Evolutionary conservation across 257 asterid genomes (phyloP), one percentile per base, ranked within the genome.

Genomic region (Lithospermum erythrorhizon): DNA sequence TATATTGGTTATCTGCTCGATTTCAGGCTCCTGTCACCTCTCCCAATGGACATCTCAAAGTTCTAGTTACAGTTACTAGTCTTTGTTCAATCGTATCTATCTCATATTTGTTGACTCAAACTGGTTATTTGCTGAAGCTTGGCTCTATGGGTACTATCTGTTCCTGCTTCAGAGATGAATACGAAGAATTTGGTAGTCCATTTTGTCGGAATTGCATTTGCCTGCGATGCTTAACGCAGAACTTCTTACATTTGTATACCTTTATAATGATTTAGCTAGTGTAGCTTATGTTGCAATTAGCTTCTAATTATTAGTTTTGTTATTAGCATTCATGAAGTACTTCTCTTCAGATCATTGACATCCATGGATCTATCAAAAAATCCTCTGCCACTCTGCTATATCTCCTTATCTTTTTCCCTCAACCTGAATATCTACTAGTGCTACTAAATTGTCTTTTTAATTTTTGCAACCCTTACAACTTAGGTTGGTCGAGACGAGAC

Each of bases 121-220:
- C 18, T 17, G 9, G 18, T 41, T 1, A 41, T 41, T 13, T 41
- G 49, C 15, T 41, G 49, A 41, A 41, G 49, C 49, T 41, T 41
- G 49, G 18, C 1, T 17, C 49, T 55, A 86, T 86, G 95, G 95
- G 95, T 59, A 75, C 83, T 67, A 66, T 70, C 57, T 86, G 90
- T 75, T 86, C 91, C 78, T 83, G 88, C 68, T 73, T 78, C 70
- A 72, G 77, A 68, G 82, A 72, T 66, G 91, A 81, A 1, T 86
- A 68, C 24, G 95, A 81, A 57, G 87, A 86, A 58, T 71, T 75
- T 48, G 76, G 81, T 47, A 72, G 72, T 68, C 84, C 86, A 17
- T 35, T 70, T 21, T 75, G 69, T 72, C 72, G 83, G 73, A 79
- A 81, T 71, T 81, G 87, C 61, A 20, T 75, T 66, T 81, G 81